Percentiles rank a stretch among this genome's conserved stretches.
phyloP scores from a whole-genome alignment of 306 rosid species.

The Prunus salicina region DNA sequence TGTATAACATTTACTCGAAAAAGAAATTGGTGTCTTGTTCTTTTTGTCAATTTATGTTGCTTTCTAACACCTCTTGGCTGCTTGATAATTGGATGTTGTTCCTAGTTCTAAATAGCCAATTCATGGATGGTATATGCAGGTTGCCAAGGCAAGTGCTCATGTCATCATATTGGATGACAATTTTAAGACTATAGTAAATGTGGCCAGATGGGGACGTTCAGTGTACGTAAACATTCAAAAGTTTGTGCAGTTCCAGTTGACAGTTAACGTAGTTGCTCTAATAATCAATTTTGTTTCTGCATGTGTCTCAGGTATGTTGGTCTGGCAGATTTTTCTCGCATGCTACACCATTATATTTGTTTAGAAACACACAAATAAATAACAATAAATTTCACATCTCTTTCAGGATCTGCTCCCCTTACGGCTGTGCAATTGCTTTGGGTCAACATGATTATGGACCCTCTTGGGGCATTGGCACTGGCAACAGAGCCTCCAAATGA shows the following conservation, averaged over 20 bases:
- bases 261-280: slow-evolving; percentile 90
- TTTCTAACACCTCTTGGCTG: not conserved
- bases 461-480: slow-evolving; percentile 93
- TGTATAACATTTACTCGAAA: not conserved
- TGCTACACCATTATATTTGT: slow-evolving; percentile 8
- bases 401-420: slow-evolving; percentile 93
- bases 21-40: too few species aligned
- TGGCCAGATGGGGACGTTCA: slow-evolving; percentile 93
- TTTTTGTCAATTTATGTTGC: not conserved
- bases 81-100: slow-evolving; percentile 13
- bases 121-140: slow-evolving; percentile 47
- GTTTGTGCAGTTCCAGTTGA: slow-evolving; percentile 94
- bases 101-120: slow-evolving; percentile 8
- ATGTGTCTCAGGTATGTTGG: slow-evolving; percentile 76
- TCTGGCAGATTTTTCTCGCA: not conserved
- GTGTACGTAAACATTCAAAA: slow-evolving; percentile 92
- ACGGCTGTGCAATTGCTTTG: slow-evolving; percentile 96
- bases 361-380: slow-evolving; percentile 4
- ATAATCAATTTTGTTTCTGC: slow-evolving; percentile 87
- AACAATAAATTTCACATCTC: slow-evolving; percentile 10
- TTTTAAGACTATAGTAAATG: slow-evolving; percentile 78
- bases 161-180: slow-evolving; percentile 89
- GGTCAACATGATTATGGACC: slow-evolving; percentile 99
- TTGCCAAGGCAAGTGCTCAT: slow-evolving; percentile 92
- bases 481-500: slow-evolving; percentile 96